Evolutionary conservation across 768 basidiomycete species (phyloP).

Genomic region (Cytidiella melzeri): DNA sequence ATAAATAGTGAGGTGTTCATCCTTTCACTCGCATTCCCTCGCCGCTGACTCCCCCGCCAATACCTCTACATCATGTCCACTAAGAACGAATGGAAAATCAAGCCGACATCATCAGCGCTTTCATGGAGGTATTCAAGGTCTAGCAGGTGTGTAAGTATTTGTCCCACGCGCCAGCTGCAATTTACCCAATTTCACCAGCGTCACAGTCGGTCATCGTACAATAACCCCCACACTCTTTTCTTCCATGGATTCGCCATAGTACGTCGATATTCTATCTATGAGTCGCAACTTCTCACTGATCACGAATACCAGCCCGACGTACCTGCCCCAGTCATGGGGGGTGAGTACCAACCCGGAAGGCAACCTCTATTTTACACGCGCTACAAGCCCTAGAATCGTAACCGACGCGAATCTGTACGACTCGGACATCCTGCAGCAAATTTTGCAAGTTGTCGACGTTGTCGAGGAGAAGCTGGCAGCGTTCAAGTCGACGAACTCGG

Average conservation of each 20-base stretch:
- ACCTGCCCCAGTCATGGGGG: constrained; percentile 4
- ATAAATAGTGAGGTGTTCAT: too few species aligned
- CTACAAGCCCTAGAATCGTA: constrained; percentile 1
- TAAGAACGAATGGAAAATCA: background rate
- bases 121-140: background rate
- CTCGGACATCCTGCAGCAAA: background rate
- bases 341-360: constrained; percentile 4
- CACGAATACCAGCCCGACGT: constrained; percentile 4
- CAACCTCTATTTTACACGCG: constrained; percentile 4
- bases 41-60: too few species aligned
- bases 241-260: background rate
- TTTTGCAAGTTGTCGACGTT: background rate
- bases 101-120: background rate
- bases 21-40: too few species aligned
- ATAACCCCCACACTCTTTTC: background rate
- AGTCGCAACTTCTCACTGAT: background rate
- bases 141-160: background rate
- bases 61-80: background rate
- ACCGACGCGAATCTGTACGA: constrained; percentile 3
- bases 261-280: background rate
- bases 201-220: background rate
- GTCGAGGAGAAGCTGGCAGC: background rate
- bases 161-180: background rate
- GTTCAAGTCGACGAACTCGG: background rate
- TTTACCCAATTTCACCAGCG: background rate